A percentile compares a stretch with the other conserved stretches of the same genome.
These are phyloP conservation scores for Candida nemodendra DNA, from an alignment of 805 yeast species.

Conservation along the genomic window DNA sequence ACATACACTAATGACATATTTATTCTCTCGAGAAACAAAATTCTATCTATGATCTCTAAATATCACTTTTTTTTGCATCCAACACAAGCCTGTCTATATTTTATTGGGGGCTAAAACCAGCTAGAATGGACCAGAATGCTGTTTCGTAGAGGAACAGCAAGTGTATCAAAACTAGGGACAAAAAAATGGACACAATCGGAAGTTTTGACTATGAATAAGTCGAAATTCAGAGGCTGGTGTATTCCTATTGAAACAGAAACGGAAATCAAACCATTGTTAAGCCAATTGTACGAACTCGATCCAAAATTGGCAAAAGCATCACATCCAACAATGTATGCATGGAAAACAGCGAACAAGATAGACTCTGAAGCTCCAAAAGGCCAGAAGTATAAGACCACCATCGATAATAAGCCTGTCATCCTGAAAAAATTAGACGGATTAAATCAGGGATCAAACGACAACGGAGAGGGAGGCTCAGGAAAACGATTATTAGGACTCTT, in stretches of 20 bases:
- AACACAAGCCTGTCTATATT: neutral
- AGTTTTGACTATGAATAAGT: conserved; percentile 48
- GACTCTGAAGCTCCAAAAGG: neutral
- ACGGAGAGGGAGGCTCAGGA: conserved; percentile 80
- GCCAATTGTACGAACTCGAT: conserved; percentile 42
- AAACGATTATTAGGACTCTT: conserved; percentile 52
- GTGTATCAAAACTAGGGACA: too few species aligned
- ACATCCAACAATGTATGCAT: conserved; percentile 75
- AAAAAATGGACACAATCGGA: conserved; percentile 41
- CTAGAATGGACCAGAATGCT: too few species aligned
- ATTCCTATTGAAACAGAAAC: conserved; percentile 36
- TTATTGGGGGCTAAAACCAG: conserved; percentile 5
- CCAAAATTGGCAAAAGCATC: conserved; percentile 55
- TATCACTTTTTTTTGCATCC: neutral
- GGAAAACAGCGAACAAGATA: conserved; percentile 49
- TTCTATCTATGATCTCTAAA: too few species aligned
- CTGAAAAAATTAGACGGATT: conserved; percentile 24
- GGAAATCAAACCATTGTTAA: conserved; percentile 44
- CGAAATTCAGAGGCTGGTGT: conserved; percentile 67
- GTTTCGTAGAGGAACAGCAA: too few species aligned
- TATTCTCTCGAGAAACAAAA: too few species aligned
- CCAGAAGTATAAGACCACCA: neutral
- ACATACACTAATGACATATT: too few species aligned
- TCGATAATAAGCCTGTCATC: conserved; percentile 2
- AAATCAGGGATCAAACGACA: conserved; percentile 63